phyloP scores from a whole-genome alignment of 2,329 filamentous ascomycete genomes.

The Intubia oerlemansii region DNA sequence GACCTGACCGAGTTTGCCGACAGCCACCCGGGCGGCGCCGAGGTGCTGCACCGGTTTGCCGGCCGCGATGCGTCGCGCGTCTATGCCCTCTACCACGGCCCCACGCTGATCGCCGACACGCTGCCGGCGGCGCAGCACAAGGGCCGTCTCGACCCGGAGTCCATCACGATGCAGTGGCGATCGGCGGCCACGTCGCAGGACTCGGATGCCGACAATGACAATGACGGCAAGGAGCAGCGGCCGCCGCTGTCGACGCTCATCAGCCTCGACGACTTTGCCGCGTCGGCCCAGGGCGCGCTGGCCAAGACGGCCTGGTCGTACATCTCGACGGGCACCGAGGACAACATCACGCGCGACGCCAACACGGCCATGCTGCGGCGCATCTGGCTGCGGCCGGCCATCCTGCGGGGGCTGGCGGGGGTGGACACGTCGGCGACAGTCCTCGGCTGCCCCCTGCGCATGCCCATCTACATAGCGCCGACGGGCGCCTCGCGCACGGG shows the following conservation, averaged over 20 bases:
- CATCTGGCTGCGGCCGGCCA: constrained; percentile 29
- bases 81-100: constrained; percentile 28
- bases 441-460: constrained; percentile 10
- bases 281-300: constrained; percentile 20
- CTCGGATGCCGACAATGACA: constrained; percentile 1
- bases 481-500: constrained; percentile 27
- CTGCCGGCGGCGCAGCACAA: constrained; percentile 24
- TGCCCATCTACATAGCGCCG: constrained; percentile 28
- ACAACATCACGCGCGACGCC: constrained; percentile 25
- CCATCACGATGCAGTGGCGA: constrained; percentile 11
- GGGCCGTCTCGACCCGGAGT: constrained; percentile 22
- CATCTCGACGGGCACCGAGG: constrained; percentile 30
- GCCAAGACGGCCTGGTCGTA: constrained; percentile 30
- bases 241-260: constrained; percentile 7
- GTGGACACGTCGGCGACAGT: constrained; percentile 23
- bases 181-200: constrained; percentile 6
- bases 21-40: constrained; percentile 16
- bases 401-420: too few species aligned
- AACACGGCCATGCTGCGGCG: constrained; percentile 25
- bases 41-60: constrained; percentile 25
- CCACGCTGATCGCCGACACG: constrained; percentile 17
- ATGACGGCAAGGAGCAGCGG: neutral
- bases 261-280: constrained; percentile 25
- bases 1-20: constrained; percentile 44
- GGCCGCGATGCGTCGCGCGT: constrained; percentile 30